These are phyloP conservation scores for Pyrus bretschneideri DNA, from an alignment of 306 rosid genomes.

Conservation along the genomic window DNA sequence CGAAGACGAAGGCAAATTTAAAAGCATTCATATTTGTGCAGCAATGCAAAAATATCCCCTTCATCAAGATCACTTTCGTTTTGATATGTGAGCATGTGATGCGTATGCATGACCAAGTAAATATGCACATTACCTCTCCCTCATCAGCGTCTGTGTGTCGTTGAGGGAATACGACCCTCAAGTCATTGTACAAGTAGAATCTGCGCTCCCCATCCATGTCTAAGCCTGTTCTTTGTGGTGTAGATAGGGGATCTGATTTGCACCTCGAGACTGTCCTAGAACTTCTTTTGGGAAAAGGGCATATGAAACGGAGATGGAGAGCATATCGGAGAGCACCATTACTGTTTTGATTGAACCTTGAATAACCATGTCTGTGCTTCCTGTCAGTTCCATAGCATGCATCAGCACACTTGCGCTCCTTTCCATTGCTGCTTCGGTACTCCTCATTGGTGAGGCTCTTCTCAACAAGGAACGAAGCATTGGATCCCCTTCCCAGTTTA, in stretches of 20 bases:
- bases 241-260: slow-evolving; percentile 32
- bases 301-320: slow-evolving; percentile 85
- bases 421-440: slow-evolving; percentile 34
- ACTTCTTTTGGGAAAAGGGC: slow-evolving; percentile 63
- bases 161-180: slow-evolving; percentile 92
- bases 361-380: slow-evolving; percentile 33
- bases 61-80: too few species aligned
- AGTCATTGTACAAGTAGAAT: slow-evolving; percentile 81
- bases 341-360: slow-evolving; percentile 49
- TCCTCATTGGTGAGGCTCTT: slow-evolving; percentile 16
- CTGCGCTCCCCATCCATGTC: slow-evolving; percentile 56
- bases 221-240: slow-evolving; percentile 40
- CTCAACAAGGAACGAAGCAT: slow-evolving; percentile 21
- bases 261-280: slow-evolving; percentile 45
- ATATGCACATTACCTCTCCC: slow-evolving; percentile 73
- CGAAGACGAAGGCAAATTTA: not conserved
- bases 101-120: not conserved
- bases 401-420: slow-evolving; percentile 38
- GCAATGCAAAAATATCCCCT: too few species aligned
- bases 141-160: slow-evolving; percentile 95
- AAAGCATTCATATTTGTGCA: too few species aligned
- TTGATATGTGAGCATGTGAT: too few species aligned
- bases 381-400: slow-evolving; percentile 43
- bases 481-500: slow-evolving; percentile 13
- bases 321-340: slow-evolving; percentile 80